Conservation (phyloP, 169 alveolate genomes). For the Plasmodium falciparum region DNA sequence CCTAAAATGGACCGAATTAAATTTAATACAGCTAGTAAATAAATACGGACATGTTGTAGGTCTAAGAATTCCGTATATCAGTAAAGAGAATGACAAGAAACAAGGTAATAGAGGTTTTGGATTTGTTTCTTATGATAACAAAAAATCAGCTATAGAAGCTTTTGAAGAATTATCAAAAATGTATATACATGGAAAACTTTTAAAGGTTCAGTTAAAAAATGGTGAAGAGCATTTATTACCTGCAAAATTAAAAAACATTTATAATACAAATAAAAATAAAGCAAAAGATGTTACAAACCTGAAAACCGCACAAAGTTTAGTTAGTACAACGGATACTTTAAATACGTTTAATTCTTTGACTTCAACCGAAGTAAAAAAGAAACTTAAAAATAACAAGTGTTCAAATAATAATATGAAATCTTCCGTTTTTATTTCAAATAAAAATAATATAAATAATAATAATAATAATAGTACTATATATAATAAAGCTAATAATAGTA, state of each 20-base stretch:
- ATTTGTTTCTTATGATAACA: conserved; percentile 83
- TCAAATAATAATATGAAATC: conserved; percentile 21
- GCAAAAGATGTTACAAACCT: conserved; percentile 24
- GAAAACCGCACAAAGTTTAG: conserved; percentile 72
- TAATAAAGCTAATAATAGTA: conserved; percentile 11
- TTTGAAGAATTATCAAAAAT: conserved; percentile 82
- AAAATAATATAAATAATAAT: conserved; percentile 2
- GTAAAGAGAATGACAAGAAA: conserved; percentile 79
- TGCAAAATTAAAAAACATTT: conserved; percentile 50
- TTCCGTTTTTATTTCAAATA: conserved; percentile 15
- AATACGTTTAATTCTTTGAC: conserved; percentile 63
- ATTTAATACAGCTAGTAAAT: conserved; percentile 81
- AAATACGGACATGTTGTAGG: conserved; percentile 85
- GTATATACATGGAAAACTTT: conserved; percentile 80
- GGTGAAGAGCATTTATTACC: conserved; percentile 84
- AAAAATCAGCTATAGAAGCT: conserved; percentile 83
- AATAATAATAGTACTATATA: not conserved
- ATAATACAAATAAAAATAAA: conserved; percentile 32
- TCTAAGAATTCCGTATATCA: conserved; percentile 80
- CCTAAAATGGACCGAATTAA: conserved; percentile 83
- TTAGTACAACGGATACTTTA: conserved; percentile 68
- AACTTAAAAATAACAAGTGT: conserved; percentile 16
- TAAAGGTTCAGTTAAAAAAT: conserved; percentile 81
- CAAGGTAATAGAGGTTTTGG: conserved; percentile 83
- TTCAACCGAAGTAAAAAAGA: conserved; percentile 32